Evolutionary conservation across 805 yeast species (phyloP).

Genomic region (Sugiyamaella americana): DNA sequence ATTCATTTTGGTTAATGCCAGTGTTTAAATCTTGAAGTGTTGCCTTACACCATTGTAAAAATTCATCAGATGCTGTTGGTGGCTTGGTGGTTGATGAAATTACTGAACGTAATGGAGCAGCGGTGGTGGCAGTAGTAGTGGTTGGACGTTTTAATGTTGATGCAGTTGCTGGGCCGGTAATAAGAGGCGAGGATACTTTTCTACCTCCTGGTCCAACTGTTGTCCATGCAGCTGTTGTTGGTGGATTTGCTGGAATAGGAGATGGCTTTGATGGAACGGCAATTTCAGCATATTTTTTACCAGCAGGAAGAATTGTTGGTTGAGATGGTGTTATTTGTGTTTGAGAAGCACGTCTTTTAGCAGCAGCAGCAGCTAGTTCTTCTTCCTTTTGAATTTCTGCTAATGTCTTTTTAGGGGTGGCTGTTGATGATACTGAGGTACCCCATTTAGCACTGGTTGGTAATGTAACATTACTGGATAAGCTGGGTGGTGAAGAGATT

Average conservation of each 20-base stretch:
- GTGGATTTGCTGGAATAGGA: constrained; percentile 1
- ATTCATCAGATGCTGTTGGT: constrained; percentile 29
- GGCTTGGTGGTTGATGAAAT: background rate
- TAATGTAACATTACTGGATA: constrained; percentile 6
- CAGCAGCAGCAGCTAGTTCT: constrained; percentile 23
- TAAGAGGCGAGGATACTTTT: constrained; percentile 34
- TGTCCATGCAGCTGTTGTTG: constrained; percentile 24
- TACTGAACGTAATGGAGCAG: background rate
- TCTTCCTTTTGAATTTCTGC: constrained; percentile 37
- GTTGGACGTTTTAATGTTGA: too few relatives aligned
- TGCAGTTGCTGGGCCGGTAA: constrained; percentile 9
- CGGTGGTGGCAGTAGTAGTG: constrained; percentile 4
- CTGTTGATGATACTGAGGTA: constrained; percentile 16
- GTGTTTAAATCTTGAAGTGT: constrained; percentile 50
- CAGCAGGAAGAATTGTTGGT: constrained; percentile 2
- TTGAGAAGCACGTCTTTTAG: constrained; percentile 6
- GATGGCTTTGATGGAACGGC: background rate
- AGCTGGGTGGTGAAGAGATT: background rate
- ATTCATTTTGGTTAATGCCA: constrained; percentile 71
- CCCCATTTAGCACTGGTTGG: constrained; percentile 28
- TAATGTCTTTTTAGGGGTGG: constrained; percentile 28
- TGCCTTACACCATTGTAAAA: constrained; percentile 36
- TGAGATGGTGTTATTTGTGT: constrained; percentile 6
- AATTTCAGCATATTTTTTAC: constrained; percentile 11
- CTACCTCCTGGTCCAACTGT: constrained; percentile 63